Conservation (phyloP, 148 eudicot genomes). For the Silene uniflora region DNA sequence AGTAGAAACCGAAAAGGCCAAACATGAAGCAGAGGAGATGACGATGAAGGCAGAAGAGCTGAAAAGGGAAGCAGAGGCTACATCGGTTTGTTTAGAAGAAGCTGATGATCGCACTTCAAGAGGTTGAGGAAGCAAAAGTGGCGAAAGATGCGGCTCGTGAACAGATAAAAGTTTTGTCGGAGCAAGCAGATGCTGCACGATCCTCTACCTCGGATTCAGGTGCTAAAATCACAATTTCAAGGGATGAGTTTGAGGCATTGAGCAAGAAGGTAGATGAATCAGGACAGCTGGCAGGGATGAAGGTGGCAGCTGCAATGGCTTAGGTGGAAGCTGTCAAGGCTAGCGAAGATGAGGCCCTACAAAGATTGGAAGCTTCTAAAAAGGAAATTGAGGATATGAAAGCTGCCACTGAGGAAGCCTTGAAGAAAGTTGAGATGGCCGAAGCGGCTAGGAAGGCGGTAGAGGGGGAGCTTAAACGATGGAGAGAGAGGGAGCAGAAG, state of each 20-base stretch:
- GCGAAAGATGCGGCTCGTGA: constrained; percentile 53
- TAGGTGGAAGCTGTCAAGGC: constrained; percentile 89
- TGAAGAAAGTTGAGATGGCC: constrained; percentile 71
- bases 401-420: constrained; percentile 57
- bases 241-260: constrained; percentile 64
- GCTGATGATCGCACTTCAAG: constrained; percentile 48
- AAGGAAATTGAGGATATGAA: constrained; percentile 73
- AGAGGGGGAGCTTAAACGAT: constrained; percentile 78
- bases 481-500: constrained; percentile 83
- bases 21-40: constrained; percentile 51
- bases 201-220: constrained; percentile 66
- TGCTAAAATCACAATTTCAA: constrained; percentile 57
- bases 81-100: constrained; percentile 46
- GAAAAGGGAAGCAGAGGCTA: constrained; percentile 51
- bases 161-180: constrained; percentile 53
- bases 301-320: constrained; percentile 83
- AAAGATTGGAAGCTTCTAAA: constrained; percentile 55
- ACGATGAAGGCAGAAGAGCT: constrained; percentile 53
- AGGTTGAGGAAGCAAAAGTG: constrained; percentile 71
- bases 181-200: constrained; percentile 54
- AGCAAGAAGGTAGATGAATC: constrained; percentile 76
- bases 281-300: constrained; percentile 56
- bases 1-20: constrained; percentile 54
- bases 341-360: constrained; percentile 75
- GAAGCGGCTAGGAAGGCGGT: constrained; percentile 87